Base-by-base conservation (phyloP, 352 stramenopile genomes). In the Pythium monospermum region DNA sequence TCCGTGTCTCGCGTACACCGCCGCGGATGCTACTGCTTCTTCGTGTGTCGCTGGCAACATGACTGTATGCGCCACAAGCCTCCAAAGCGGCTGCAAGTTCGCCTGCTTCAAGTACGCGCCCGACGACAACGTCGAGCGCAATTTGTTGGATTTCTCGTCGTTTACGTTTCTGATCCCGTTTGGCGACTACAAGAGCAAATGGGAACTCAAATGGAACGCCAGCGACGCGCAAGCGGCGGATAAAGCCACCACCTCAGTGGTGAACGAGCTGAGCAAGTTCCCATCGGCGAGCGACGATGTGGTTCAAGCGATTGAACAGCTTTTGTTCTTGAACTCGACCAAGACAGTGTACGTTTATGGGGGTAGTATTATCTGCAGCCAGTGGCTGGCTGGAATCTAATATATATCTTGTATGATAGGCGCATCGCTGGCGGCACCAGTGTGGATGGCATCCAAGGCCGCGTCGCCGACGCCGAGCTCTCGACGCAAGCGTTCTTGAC, bases 81-180 rank as follows among this genome's bases (percentile, higher is more conserved):
- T 35, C 0, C 51, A 40, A 32, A 51, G n/a, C 4, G 52, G 56
- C 12, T 88, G 77, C 43, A 47, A 57, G 7, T 72, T 73, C 50
- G 68, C 77, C 48, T 88, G 77, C 37, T 80, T 84, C 49, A 54
- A 62, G 47, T 61, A 80, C 49, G 44, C 58, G 6, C 23, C 51
- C 2, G 59, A 57, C 28, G 73, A 87, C 61, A 73, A 71, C 45
- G 64, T 68, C 12, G 59, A 56, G 25, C 70, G 70, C 48, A 73
- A 68, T 23, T 56, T 76, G 15, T 56, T 83, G 7, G 61, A 77
- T 28, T 85, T 72, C 47, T 69, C 57, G 4, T 33, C 57, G 22
- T 83, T 83, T 44, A 69, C 64, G 1, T 85, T 87, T 31, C 61
- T 83, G 32, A 69, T 87, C 37, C 71, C 76, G n/a, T 84, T 85